Conservation (phyloP, 1,139 yeast species). For the Yamadazyma conglobata region DNA sequence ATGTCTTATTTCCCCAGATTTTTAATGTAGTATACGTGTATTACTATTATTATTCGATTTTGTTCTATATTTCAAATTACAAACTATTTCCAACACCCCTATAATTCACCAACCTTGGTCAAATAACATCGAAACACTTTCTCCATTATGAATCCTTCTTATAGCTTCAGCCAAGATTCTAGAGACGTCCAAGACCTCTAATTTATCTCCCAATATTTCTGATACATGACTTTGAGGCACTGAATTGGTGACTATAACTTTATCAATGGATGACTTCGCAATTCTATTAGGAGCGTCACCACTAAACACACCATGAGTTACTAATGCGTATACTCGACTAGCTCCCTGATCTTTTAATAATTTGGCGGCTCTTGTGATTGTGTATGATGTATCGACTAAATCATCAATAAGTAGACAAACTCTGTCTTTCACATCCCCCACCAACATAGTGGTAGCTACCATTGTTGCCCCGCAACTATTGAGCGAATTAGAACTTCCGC, state of each 20-base stretch:
- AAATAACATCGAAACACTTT: slow-evolving; percentile 88
- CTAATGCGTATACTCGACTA: slow-evolving; percentile 74
- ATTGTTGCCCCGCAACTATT: slow-evolving; percentile 15
- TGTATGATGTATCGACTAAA: slow-evolving; percentile 88
- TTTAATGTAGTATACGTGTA: slow-evolving; percentile 2
- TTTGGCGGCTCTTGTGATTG: slow-evolving; percentile 89
- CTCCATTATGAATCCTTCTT: slow-evolving; percentile 95
- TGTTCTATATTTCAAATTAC: neutral
- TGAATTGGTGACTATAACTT: slow-evolving; percentile 86
- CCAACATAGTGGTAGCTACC: slow-evolving; percentile 81
- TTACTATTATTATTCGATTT: too few relatives aligned
- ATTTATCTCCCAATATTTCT: slow-evolving; percentile 53
- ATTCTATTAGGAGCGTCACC: slow-evolving; percentile 86
- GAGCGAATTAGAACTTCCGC: slow-evolving; percentile 8
- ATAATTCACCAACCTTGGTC: slow-evolving; percentile 68
- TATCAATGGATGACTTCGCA: slow-evolving; percentile 68
- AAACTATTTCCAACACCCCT: neutral
- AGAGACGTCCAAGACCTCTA: slow-evolving; percentile 86
- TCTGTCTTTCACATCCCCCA: slow-evolving; percentile 84
- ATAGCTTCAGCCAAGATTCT: slow-evolving; percentile 90
- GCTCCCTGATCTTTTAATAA: slow-evolving; percentile 93
- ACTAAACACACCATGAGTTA: slow-evolving; percentile 90
- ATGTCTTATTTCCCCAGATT: slow-evolving; percentile 12
- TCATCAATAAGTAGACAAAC: slow-evolving; percentile 90
- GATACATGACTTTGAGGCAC: slow-evolving; percentile 74